Evolutionary conservation across 306 rosid genomes (phyloP), one percentile per base, ranked within the genome.

Genomic region (Prunus persica): DNA sequence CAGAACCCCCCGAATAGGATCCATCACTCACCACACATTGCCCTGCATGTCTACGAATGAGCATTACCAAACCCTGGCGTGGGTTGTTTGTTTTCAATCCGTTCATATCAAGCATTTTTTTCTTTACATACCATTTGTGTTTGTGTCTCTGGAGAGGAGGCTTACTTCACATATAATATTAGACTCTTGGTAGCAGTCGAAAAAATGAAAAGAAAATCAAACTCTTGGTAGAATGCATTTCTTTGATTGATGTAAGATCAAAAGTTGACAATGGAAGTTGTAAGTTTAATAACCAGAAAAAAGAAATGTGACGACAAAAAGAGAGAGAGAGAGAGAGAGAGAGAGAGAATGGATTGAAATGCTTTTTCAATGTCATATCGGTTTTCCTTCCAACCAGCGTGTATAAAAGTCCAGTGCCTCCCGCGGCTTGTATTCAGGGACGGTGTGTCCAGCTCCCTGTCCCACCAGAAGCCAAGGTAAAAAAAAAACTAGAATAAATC

Each of bases 391-490:
- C 84, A 89, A 81, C 92, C 92, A 91, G 73, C 93, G 91, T 52
- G 76, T 74, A 57, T 79, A 89, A 80, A 90, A 89, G 54, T 93
- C 86, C 72, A 92, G 79, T 27, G 97, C 92, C 79, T 92, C 96
- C 22, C 61, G 74, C 0, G 96, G 96, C 68, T 92, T 92, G 75
- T 88, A 92, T 75, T 90, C 93, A 1, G 97, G 93, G 7, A 90
- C 97, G 0, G 96, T 90, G 70, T 88, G 96, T 16, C 97, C 96
- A 3, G 96, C 82, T 61, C 96, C 96, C 97, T 88, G 78, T 76
- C 73, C 57, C 11, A 30, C 38, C 72, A 22, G 43, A 38, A 38
- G 43, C n/a, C 62, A 18, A 45, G 12, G 41, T n/a, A 11, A 46
- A 14, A 13, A 13, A 14, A 16, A 14, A 52, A 52, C 57, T 16